A percentile compares a stretch with the other conserved stretches of the same genome.
Conservation (phyloP, 176 grass and related monocot genomes). For the Musa acuminata region DNA sequence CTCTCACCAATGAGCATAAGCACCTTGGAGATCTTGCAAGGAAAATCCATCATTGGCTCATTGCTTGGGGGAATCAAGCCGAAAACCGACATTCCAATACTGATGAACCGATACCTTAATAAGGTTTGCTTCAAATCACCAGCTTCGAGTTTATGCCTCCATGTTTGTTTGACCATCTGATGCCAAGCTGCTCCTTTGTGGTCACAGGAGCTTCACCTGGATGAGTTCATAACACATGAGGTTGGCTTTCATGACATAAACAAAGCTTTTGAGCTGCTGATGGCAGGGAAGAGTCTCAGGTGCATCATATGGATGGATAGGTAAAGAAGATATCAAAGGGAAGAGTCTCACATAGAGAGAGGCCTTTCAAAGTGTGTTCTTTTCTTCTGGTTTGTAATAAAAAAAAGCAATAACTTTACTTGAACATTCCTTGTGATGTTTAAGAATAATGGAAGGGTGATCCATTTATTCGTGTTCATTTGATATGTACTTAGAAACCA, state of each 20-base stretch:
- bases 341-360: no score
- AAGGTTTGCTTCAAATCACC: constrained; percentile 25
- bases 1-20: constrained; percentile 38
- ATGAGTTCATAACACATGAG: constrained; percentile 84
- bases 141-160: no score
- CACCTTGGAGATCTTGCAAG: constrained; percentile 34
- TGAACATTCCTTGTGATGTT: no score
- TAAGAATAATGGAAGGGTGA: no score
- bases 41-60: constrained; percentile 45
- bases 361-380: no score
- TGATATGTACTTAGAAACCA: no score
- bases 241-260: constrained; percentile 64
- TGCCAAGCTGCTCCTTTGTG: neutral
- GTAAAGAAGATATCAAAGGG: no score
- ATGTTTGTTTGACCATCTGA: no score
- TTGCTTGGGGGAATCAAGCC: constrained; percentile 69
- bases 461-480: no score
- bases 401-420: no score
- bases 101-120: constrained; percentile 53
- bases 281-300: constrained; percentile 67
- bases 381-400: no score
- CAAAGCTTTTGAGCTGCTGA: constrained; percentile 68
- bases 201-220: constrained; percentile 60
- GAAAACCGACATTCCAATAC: constrained; percentile 69
- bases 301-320: constrained; percentile 87